Conservation (phyloP, 306 rosid genomes). For the Crotalaria pallida region DNA sequence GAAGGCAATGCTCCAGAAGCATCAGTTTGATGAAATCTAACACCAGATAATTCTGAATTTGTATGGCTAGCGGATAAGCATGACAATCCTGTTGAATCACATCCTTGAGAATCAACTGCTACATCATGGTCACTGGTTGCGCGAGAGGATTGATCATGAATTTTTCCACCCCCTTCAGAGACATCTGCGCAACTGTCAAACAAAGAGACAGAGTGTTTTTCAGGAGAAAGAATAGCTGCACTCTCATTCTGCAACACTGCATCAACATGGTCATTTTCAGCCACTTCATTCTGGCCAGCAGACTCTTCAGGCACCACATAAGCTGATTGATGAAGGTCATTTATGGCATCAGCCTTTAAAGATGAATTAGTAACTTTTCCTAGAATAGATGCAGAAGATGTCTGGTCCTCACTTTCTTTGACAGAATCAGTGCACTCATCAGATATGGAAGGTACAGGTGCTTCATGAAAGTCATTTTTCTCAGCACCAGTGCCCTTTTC, state of each 20-base stretch:
- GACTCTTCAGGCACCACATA: constrained; percentile 32
- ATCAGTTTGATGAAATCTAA: constrained; percentile 38
- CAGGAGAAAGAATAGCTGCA: constrained; percentile 37
- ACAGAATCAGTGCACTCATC: constrained; percentile 37
- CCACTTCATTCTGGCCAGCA: constrained; percentile 27
- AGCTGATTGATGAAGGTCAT: constrained; percentile 32
- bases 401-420: constrained; percentile 30
- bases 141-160: constrained; percentile 27
- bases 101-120: constrained; percentile 36
- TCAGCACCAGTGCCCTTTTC: constrained; percentile 33
- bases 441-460: constrained; percentile 32
- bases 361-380: constrained; percentile 35
- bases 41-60: constrained; percentile 46
- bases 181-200: constrained; percentile 31
- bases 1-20: constrained; percentile 56
- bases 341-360: constrained; percentile 26
- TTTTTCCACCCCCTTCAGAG: constrained; percentile 29
- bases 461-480: constrained; percentile 28
- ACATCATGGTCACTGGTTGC: constrained; percentile 29
- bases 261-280: constrained; percentile 38
- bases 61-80: constrained; percentile 37
- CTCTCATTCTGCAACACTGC: constrained; percentile 32
- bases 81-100: constrained; percentile 31
- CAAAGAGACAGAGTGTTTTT: constrained; percentile 20
- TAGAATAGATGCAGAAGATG: constrained; percentile 28